Conservation (phyloP, 2,329 filamentous ascomycete species). For the Trichoderma cornu-damae region DNA sequence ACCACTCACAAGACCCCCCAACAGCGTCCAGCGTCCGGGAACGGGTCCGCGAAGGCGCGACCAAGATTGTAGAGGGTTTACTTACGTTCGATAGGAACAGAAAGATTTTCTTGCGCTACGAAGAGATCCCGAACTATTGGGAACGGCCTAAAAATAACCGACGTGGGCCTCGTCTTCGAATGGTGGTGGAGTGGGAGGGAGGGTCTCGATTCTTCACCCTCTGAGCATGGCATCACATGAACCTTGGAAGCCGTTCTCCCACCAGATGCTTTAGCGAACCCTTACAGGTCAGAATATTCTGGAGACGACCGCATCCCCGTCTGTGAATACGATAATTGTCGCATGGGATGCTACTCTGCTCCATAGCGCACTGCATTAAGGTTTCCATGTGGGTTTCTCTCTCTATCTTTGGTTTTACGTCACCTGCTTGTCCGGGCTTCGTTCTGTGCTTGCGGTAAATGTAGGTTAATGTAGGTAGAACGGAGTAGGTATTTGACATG, state of each 20-base stretch:
- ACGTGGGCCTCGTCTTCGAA: conserved; percentile 4
- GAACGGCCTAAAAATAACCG: conserved; percentile 19
- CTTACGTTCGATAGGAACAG: neutral
- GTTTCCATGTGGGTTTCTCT: neutral
- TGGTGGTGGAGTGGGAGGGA: conserved; percentile 11
- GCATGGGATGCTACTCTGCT: conserved; percentile 13
- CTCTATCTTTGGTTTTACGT: conserved; percentile 8
- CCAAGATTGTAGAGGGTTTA: neutral
- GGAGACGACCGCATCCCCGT: conserved; percentile 4
- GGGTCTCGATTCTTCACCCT: neutral
- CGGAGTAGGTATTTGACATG: too few relatives aligned
- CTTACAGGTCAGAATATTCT: conserved; percentile 6
- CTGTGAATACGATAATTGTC: conserved; percentile 14
- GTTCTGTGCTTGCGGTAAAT: neutral
- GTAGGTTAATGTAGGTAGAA: too few relatives aligned
- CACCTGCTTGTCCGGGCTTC: neutral
- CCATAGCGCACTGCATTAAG: conserved; percentile 8
- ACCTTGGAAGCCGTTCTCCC: neutral
- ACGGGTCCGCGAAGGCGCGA: neutral
- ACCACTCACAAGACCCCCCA: neutral
- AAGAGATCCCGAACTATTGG: conserved; percentile 14
- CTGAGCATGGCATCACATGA: conserved; percentile 13
- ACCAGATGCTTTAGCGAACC: neutral
- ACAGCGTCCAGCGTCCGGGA: neutral
- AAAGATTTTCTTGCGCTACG: conserved; percentile 9